phyloP scores from a whole-genome alignment of 2,329 filamentous ascomycete species.

The Rhynchosporium graminicola region DNA sequence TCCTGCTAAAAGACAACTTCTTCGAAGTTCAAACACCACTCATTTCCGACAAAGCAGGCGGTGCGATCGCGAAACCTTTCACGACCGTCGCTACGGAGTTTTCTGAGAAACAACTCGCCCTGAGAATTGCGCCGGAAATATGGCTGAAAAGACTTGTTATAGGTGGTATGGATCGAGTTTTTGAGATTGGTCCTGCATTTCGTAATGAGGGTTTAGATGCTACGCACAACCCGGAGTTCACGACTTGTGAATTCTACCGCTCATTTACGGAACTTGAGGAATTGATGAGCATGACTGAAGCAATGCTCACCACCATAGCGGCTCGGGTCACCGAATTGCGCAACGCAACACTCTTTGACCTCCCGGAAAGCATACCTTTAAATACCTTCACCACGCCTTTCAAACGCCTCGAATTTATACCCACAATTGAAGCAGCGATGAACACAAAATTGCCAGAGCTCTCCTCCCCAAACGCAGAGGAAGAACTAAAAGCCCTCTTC shows the following conservation, averaged over 20 bases:
- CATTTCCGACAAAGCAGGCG: constrained; percentile 78
- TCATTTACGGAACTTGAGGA: constrained; percentile 77
- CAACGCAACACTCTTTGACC: constrained; percentile 47
- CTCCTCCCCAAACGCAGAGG: constrained; percentile 52
- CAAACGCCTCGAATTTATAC: constrained; percentile 75
- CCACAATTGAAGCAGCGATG: constrained; percentile 70
- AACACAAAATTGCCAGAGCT: constrained; percentile 47
- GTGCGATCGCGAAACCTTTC: constrained; percentile 85
- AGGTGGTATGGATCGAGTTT: constrained; percentile 84
- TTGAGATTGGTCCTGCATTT: constrained; percentile 91
- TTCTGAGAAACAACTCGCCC: constrained; percentile 66
- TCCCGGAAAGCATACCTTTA: constrained; percentile 42
- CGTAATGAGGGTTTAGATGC: constrained; percentile 90
- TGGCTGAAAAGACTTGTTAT: constrained; percentile 93
- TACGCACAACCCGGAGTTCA: constrained; percentile 97
- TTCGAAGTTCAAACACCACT: constrained; percentile 91
- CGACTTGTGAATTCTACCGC: constrained; percentile 95
- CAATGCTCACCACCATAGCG: constrained; percentile 63
- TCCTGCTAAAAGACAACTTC: constrained; percentile 71
- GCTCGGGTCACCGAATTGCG: constrained; percentile 51
- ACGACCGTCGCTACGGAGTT: constrained; percentile 78
- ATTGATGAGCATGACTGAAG: constrained; percentile 75
- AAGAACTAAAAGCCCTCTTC: constrained; percentile 59
- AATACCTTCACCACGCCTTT: constrained; percentile 51
- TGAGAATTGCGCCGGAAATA: constrained; percentile 90